Base-by-base conservation (phyloP, 129 eudicot species). In the Cynara cardunculus region DNA sequence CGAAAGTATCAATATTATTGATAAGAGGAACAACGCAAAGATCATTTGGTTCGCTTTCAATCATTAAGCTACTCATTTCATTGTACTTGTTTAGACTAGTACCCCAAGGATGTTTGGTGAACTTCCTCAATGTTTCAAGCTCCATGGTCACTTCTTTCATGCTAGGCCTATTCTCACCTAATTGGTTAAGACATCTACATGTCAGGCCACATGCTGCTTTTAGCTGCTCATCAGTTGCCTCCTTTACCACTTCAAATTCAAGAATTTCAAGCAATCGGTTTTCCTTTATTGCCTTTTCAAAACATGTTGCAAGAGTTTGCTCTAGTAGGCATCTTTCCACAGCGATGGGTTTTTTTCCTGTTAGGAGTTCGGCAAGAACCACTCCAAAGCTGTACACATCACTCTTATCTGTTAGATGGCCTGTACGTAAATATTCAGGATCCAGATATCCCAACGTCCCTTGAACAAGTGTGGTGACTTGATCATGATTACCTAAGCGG, bases 341-440 rank as follows among this genome's bases (percentile, higher is more conserved):
- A 32, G 71, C 64, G 32, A 90, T 74, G 14, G 94, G 84, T n/a
- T 72, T 76, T 41, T 61, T 11, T 7, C 87, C 82, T 0, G 91
- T 82, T 35, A 87, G 22, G 6, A 87, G 81, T 74, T 87, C 90
- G 0, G 84, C 85, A n/a, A 87, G 84, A 64, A 88, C 89, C 3
- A 85, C 90, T 3, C 90, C 90, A 44, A 87, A 87, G 39, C 90
- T 87, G 31, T 81, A 87, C 11, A 87, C 90, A 27, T 87, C 94
- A 65, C 89, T 89, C 71, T 89, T 88, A 22, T 77, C 84, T 0
- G 90, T 87, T 32, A 87, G 28, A 18, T 78, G 83, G 21, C 91
- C 53, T 0, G 84, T 72, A 21, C 72, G 84, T 16, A 88, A 82
- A 68, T 85, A 88, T 76, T 88, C 91, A 7, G 89, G 89, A 75